Conservation (phyloP, 2,329 filamentous ascomycete genomes). For the Bipolaris gigantea region DNA sequence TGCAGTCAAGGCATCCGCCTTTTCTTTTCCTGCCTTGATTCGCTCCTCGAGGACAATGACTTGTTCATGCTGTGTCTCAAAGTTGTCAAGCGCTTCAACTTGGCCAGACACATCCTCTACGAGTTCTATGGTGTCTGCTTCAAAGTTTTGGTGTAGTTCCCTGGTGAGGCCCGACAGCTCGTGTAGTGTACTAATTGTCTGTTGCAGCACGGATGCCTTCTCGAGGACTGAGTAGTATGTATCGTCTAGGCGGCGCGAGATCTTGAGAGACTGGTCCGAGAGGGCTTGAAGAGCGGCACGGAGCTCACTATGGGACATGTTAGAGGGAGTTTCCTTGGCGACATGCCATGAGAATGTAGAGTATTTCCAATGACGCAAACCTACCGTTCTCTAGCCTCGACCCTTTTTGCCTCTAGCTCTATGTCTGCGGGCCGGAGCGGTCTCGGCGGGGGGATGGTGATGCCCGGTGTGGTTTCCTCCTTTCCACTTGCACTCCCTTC, state of each 20-base stretch:
- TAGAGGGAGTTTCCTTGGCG: conserved; percentile 7
- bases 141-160: conserved; percentile 62
- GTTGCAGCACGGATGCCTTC: conserved; percentile 65
- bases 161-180: conserved; percentile 66
- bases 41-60: conserved; percentile 65
- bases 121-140: conserved; percentile 61
- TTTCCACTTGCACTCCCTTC: conserved; percentile 13
- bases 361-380: conserved; percentile 8
- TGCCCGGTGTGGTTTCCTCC: conserved; percentile 12
- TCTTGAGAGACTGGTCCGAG: conserved; percentile 61
- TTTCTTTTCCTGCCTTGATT: conserved; percentile 62
- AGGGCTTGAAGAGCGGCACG: conserved; percentile 51
- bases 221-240: conserved; percentile 74
- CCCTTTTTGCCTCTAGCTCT: conserved; percentile 38
- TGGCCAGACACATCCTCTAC: conserved; percentile 63
- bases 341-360: background rate
- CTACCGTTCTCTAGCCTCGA: conserved; percentile 45
- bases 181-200: conserved; percentile 65
- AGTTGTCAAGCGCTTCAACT: conserved; percentile 62
- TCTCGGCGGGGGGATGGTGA: conserved; percentile 23
- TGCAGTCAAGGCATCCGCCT: conserved; percentile 61
- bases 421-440: conserved; percentile 47
- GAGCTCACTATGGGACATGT: conserved; percentile 42
- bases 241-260: conserved; percentile 69
- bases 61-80: conserved; percentile 65